Base-by-base conservation (phyloP, 2,329 filamentous ascomycete genomes). In the Arthrinium puccinioides region DNA sequence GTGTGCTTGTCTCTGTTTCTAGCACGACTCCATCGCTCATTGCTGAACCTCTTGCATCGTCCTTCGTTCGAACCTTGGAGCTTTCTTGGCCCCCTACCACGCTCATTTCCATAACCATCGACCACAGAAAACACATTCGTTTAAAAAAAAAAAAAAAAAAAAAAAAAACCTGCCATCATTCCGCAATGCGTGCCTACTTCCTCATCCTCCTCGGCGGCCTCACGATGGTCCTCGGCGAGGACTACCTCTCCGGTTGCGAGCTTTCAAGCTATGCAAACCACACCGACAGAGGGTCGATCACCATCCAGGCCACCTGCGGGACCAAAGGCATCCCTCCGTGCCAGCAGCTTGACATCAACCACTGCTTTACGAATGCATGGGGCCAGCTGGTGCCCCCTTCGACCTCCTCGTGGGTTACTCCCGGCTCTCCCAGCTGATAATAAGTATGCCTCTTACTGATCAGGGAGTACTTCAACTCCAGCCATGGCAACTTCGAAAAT, bases 241-340 rank as follows among this genome's bases (percentile, higher is more conserved):
- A 26, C n/a, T 40, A 40, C 19, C 38, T 40, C n/a, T n/a, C n/a
- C n/a, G n/a, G n/a, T n/a, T n/a, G n/a, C 28, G 38, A 40, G 33
- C 37, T 36, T 23, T 40, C 32, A 15, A 28, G 24, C 16, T 21
- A 36, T 7, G 29, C 32, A 6, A 33, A 37, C 27, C 9, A 36
- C 6, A 27, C 31, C 25, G 26, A n/a, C 19, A 18, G 21, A n/a
- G 21, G 23, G 8, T 32, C 27, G 4, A n/a, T 40, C 14, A 31
- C 27, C 16, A 37, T 40, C 11, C 26, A 32, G 10, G 40, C 40
- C 8, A 20, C 21, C 21, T 43, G 40, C 26, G 29, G 25, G 11
- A 34, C 27, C n/a, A 19, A 14, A 19, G 19, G 23, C 13, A 19
- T 19, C 10, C 14, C 16, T 18, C 21, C 18, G 9, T 43, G 40